These are phyloP conservation scores for Chlamydomonas sphaeroides DNA, from an alignment of 139 green algal genomes.

Conservation along the genomic window DNA sequence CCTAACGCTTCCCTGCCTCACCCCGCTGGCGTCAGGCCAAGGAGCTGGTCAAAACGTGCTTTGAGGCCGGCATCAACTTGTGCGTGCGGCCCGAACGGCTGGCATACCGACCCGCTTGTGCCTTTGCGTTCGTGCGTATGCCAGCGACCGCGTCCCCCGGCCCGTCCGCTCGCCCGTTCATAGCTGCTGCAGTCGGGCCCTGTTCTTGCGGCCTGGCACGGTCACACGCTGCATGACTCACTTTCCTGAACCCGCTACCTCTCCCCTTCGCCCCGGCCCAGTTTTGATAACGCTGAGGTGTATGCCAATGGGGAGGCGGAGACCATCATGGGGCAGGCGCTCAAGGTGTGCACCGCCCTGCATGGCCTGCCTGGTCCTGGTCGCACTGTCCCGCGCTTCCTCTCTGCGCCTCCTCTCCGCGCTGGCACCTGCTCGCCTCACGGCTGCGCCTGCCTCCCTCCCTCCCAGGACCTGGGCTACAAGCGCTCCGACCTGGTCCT, in stretches of 20 bases:
- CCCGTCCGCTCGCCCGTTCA: too few species aligned
- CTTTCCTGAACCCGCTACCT: neutral
- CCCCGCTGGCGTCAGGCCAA: constrained; percentile 50
- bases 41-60: constrained; percentile 64
- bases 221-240: neutral
- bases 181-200: too few species aligned
- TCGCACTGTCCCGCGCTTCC: too few species aligned
- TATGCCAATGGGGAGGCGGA: constrained; percentile 84
- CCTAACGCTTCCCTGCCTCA: neutral
- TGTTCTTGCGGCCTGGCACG: too few species aligned
- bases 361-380: neutral
- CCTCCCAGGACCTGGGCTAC: constrained; percentile 69
- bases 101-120: too few species aligned
- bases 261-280: constrained; percentile 23
- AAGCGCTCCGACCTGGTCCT: constrained; percentile 78
- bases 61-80: constrained; percentile 80
- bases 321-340: constrained; percentile 83
- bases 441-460: neutral
- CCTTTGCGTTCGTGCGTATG: too few species aligned
- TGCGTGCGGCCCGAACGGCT: constrained; percentile 33
- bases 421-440: too few species aligned
- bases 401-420: too few species aligned
- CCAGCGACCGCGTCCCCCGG: too few species aligned
- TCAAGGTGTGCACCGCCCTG: constrained; percentile 67
- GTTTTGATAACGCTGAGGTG: constrained; percentile 89